Conservation (phyloP, 176 grass and related monocot genomes). For the Oryza rufipogon region DNA sequence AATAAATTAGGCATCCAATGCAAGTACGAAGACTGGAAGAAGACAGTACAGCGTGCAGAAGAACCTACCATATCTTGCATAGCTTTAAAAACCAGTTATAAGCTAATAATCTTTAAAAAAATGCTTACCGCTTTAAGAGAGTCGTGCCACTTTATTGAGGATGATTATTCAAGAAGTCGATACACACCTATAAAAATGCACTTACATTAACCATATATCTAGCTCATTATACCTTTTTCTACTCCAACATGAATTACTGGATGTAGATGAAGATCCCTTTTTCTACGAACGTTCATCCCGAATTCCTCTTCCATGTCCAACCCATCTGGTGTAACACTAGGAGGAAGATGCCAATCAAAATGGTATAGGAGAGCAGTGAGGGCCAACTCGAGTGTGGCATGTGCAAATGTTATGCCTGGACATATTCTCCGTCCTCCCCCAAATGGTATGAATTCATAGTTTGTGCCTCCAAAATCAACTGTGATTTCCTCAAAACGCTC, state of each 20-base stretch:
- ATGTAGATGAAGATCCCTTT: too few relatives aligned
- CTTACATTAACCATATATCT: too few relatives aligned
- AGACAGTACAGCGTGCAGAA: too few relatives aligned
- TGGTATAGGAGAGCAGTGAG: constrained; percentile 19
- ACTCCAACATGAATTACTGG: too few relatives aligned
- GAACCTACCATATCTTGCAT: too few relatives aligned
- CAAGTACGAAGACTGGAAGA: too few relatives aligned
- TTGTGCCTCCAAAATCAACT: not conserved
- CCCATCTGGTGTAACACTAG: not conserved
- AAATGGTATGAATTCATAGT: constrained; percentile 45
- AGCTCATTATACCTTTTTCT: too few relatives aligned
- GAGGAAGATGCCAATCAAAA: constrained; percentile 27
- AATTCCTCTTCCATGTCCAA: constrained; percentile 23
- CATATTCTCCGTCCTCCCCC: constrained; percentile 23
- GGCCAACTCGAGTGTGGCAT: constrained; percentile 9
- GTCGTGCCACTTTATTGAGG: not conserved
- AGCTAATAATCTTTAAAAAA: not conserved
- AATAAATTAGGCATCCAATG: too few relatives aligned
- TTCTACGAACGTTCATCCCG: not conserved
- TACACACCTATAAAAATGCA: too few relatives aligned
- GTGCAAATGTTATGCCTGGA: not conserved
- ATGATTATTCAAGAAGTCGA: not conserved
- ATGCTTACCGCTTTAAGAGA: not conserved
- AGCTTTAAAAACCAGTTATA: too few relatives aligned
- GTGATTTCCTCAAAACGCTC: not conserved